Percentiles rank a stretch among this genome's conserved stretches.
Conservation (phyloP, 371 early-diverging fungal genomes). For the Batkoa obscura region DNA sequence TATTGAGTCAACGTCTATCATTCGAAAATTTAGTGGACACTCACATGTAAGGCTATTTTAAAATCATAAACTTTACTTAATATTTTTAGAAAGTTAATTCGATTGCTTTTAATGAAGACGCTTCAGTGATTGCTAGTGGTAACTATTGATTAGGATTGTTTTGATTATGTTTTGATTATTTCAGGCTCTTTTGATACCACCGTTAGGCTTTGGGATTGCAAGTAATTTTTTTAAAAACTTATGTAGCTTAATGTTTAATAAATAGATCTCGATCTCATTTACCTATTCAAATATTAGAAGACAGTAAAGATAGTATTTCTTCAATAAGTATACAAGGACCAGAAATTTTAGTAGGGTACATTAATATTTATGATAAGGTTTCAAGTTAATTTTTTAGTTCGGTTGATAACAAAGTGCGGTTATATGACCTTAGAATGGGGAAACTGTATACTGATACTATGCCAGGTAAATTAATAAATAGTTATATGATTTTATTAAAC, state of each 20-base stretch:
- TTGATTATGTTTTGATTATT: background rate
- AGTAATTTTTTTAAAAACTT: slow-evolving; percentile 13
- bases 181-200: slow-evolving; percentile 77
- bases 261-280: slow-evolving; percentile 34
- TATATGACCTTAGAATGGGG: slow-evolving; percentile 71
- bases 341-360: slow-evolving; percentile 58
- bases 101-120: slow-evolving; percentile 60
- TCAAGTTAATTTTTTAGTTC: slow-evolving; percentile 20
- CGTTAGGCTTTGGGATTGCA: slow-evolving; percentile 74
- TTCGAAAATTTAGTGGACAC: slow-evolving; percentile 65
- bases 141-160: background rate
- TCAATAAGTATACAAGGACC: slow-evolving; percentile 42
- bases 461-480: slow-evolving; percentile 27
- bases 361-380: background rate
- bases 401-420: slow-evolving; percentile 63
- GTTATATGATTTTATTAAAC: background rate
- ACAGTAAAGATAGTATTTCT: slow-evolving; percentile 73
- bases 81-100: slow-evolving; percentile 48
- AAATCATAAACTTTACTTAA: background rate
- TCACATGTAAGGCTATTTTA: slow-evolving; percentile 28
- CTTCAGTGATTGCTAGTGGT: slow-evolving; percentile 58
- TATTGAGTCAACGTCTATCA: slow-evolving; percentile 38
- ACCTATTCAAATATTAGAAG: slow-evolving; percentile 73
- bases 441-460: slow-evolving; percentile 42
- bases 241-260: background rate